Base-by-base conservation (phyloP, 2,329 filamentous ascomycete species). In the Juglanconis oblonga region DNA sequence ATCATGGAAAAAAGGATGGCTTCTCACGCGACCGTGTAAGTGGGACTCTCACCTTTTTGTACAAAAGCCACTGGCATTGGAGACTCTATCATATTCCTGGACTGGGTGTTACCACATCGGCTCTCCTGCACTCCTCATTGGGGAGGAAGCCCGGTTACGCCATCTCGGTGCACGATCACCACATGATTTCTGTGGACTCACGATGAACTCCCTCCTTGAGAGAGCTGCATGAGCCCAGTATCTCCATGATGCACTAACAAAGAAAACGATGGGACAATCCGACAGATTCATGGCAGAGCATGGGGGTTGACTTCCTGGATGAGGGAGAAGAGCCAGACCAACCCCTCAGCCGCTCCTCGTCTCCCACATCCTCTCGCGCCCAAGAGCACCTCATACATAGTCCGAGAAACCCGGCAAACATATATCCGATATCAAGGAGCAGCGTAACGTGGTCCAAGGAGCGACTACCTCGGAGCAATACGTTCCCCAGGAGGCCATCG, bases 401-500 rank as follows among this genome's bases (percentile, higher is more conserved):
- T 24, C 24, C 24, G 24, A 24, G 24, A 24, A 24, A 24, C 24
- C 24, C 24, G 24, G 24, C 24, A 24, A 24, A 24, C 24, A 24
- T 24, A 24, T 24, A 24, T 24, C 24, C 24, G 24, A 24, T 24
- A 24, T 24, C 24, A 24, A 24, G 24, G 24, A 24, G 24, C 24
- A 24, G 24, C 1, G 24, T 2, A 24, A 24, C 17, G 9, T 13
- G 24, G 32, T 52, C 11, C 40, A 47, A 6, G 56, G 45, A 4
- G 3, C 14, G 24, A 6, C 13, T 3, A 13, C 38, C 1, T 17
- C n/a, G 9, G 17, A 38, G 48, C 2, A 54, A 52, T n/a, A 17
- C 8, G 5, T 66, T 67, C 32, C 66, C 58, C 42, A 24, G 24
- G 24, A 24, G 24, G 24, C 24, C 24, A 24, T 24, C 24, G 24